These are phyloP conservation scores for Yamadazyma sp. DNA, from an alignment of 805 yeast species.

Conservation along the genomic window DNA sequence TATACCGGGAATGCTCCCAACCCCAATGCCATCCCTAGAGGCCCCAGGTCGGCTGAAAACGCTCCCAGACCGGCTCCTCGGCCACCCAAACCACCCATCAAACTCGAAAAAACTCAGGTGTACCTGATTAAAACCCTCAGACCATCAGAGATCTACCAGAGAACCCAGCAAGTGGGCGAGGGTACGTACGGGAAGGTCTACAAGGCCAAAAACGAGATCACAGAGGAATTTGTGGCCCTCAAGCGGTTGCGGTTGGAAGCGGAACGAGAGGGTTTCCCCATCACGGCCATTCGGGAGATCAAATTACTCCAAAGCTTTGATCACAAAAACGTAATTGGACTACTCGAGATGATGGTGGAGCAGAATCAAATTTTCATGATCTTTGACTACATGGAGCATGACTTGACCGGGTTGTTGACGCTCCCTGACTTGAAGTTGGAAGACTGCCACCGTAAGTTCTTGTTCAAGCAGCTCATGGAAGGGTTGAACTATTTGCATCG, in stretches of 20 bases:
- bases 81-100: conserved; percentile 20
- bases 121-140: conserved; percentile 31
- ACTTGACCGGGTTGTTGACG: conserved; percentile 80
- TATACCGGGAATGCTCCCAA: not conserved
- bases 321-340: conserved; percentile 78
- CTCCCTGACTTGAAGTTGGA: conserved; percentile 67
- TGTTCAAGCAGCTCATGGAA: conserved; percentile 62
- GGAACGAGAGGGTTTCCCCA: conserved; percentile 94
- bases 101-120: conserved; percentile 29
- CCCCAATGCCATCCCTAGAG: no score
- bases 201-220: conserved; percentile 72
- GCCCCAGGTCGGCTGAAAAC: conserved; percentile 1
- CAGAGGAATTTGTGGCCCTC: conserved; percentile 77
- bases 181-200: conserved; percentile 97
- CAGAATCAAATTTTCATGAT: conserved; percentile 77
- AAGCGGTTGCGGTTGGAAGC: conserved; percentile 80
- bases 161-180: conserved; percentile 93
- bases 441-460: conserved; percentile 63
- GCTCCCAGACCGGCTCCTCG: conserved; percentile 4
- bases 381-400: conserved; percentile 92
- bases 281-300: conserved; percentile 92
- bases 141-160: conserved; percentile 51
- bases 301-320: conserved; percentile 78
- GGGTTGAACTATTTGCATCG: conserved; percentile 72
- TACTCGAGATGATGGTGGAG: conserved; percentile 89